phyloP scores from a whole-genome alignment of 352 stramenopile species.

The Phytophthora pistaciae region DNA sequence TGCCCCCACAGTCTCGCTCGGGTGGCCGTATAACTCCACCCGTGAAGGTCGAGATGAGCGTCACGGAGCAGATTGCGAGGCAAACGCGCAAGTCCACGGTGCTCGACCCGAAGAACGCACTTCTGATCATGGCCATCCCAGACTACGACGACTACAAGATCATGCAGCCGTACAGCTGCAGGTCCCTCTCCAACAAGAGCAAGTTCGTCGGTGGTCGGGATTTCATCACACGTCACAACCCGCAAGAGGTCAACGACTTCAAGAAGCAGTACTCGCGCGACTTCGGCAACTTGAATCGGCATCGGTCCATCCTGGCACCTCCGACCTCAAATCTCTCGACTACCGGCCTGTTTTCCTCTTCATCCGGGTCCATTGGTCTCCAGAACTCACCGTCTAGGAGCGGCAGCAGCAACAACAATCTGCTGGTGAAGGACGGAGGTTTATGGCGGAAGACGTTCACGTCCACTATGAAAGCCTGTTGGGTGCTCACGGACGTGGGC shows the following conservation, averaged over 20 bases:
- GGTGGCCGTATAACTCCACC: slow-evolving; percentile 29
- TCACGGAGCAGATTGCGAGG: slow-evolving; percentile 75
- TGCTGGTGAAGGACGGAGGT: slow-evolving; percentile 20
- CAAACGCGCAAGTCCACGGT: slow-evolving; percentile 76
- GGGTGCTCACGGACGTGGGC: slow-evolving; percentile 71
- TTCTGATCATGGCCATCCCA: slow-evolving; percentile 75
- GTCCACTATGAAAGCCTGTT: slow-evolving; percentile 62
- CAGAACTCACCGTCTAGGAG: slow-evolving; percentile 29
- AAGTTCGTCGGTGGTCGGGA: slow-evolving; percentile 75
- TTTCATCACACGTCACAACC: slow-evolving; percentile 79
- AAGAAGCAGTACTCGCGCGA: slow-evolving; percentile 83
- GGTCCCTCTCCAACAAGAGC: slow-evolving; percentile 62
- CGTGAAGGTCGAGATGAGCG: slow-evolving; percentile 58
- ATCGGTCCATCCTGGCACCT: slow-evolving; percentile 68
- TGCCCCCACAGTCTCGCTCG: slow-evolving; percentile 19
- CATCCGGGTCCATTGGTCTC: slow-evolving; percentile 28
- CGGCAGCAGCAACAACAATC: slow-evolving; percentile 25
- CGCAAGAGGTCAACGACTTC: slow-evolving; percentile 77
- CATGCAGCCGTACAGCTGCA: slow-evolving; percentile 80
- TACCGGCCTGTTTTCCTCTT: slow-evolving; percentile 35
- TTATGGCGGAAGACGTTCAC: slow-evolving; percentile 66
- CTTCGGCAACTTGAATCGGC: slow-evolving; percentile 68
- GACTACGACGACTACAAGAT: slow-evolving; percentile 86
- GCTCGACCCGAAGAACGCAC: slow-evolving; percentile 73
- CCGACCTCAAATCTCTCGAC: slow-evolving; percentile 38